These are phyloP conservation scores for Celoporthe dispersa DNA, from an alignment of 2,329 filamentous ascomycete genomes.

Conservation along the genomic window DNA sequence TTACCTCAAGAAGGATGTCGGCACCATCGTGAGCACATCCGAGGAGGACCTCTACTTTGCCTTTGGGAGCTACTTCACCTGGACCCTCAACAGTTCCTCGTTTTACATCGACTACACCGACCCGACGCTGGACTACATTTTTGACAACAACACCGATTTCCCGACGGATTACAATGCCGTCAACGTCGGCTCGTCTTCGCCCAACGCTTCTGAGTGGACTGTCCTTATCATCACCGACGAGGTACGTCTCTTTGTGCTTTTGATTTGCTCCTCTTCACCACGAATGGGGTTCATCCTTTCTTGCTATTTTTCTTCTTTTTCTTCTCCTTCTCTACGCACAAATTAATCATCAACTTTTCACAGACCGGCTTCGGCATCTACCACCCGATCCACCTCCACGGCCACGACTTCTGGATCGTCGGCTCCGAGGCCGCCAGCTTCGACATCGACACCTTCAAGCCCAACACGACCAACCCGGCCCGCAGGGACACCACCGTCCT, in stretches of 20 bases:
- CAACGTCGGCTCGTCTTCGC: background rate
- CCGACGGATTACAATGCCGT: slow-evolving; percentile 10
- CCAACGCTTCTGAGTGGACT: slow-evolving; percentile 9
- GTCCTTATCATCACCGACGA: slow-evolving; percentile 24
- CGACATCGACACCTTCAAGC: slow-evolving; percentile 37
- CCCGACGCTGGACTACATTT: slow-evolving; percentile 29
- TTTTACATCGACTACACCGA: slow-evolving; percentile 26
- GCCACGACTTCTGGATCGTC: slow-evolving; percentile 42
- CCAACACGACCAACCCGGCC: slow-evolving; percentile 47
- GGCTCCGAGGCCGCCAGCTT: slow-evolving; percentile 35
- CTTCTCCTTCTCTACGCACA: background rate
- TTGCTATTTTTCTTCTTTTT: background rate
- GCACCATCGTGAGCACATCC: slow-evolving; percentile 16
- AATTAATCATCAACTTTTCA: background rate
- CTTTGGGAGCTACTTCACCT: slow-evolving; percentile 19
- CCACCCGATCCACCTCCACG: slow-evolving; percentile 36
- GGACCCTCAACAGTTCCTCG: slow-evolving; percentile 21
- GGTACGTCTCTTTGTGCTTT: background rate
- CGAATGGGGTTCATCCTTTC: too few relatives aligned
- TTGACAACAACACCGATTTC: background rate
- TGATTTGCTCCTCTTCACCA: too few relatives aligned
- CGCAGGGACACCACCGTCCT: slow-evolving; percentile 48
- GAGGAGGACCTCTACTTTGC: slow-evolving; percentile 19
- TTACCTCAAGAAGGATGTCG: slow-evolving; percentile 27
- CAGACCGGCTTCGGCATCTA: slow-evolving; percentile 30